Evolutionary conservation across 2,329 filamentous ascomycete species (phyloP).

Genomic region (Metarhizium rileyi): DNA sequence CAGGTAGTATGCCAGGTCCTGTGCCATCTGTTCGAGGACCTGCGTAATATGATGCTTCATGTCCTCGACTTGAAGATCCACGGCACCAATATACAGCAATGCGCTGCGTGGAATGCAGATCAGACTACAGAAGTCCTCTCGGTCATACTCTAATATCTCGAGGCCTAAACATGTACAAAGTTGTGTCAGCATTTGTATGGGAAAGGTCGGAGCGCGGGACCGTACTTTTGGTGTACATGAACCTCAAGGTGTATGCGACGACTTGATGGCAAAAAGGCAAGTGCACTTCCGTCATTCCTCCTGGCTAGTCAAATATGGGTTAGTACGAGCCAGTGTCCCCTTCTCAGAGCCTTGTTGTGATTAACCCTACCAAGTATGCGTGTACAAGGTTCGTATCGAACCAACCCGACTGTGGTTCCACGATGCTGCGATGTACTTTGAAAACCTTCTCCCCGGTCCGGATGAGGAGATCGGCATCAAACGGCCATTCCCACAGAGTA

Average conservation of each 20-base stretch:
- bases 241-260: conserved; percentile 22
- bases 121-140: conserved; percentile 15
- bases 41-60: conserved; percentile 19
- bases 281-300: conserved; percentile 12
- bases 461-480: conserved; percentile 24
- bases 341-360: not conserved
- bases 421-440: conserved; percentile 25
- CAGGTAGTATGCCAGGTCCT: conserved; percentile 14
- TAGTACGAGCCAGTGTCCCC: not conserved
- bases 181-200: not conserved
- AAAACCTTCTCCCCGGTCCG: conserved; percentile 14
- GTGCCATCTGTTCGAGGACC: conserved; percentile 17
- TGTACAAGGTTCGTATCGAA: conserved; percentile 23
- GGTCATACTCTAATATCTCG: conserved; percentile 15
- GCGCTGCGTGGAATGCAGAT: conserved; percentile 22
- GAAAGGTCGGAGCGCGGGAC: too few species aligned
- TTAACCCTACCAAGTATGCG: conserved; percentile 15
- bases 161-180: conserved; percentile 1
- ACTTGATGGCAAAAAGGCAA: conserved; percentile 16
- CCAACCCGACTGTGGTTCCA: conserved; percentile 23
- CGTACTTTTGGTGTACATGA: conserved; percentile 26
- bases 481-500: conserved; percentile 22
- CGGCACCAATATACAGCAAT: conserved; percentile 22
- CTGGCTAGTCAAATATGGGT: too few species aligned
- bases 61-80: conserved; percentile 17